A percentile compares a stretch with the other conserved stretches of the same genome.
These are phyloP conservation scores for Hypoxylon intermedium DNA, from an alignment of 495 filamentous ascomycete species.

Conservation along the genomic window DNA sequence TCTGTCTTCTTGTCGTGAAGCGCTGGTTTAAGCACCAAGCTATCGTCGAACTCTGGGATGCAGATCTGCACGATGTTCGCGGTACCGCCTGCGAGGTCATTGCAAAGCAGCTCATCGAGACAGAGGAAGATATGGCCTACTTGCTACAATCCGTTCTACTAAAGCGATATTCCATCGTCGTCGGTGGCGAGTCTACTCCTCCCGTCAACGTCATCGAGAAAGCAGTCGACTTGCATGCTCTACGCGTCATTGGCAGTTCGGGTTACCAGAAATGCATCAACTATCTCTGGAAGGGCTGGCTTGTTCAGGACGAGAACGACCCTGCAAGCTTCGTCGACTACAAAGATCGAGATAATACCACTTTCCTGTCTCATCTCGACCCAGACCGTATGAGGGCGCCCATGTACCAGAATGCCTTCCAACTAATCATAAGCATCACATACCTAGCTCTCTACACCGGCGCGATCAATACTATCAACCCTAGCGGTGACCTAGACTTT, in stretches of 20 bases:
- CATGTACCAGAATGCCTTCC: constrained; percentile 86
- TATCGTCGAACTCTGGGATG: constrained; percentile 84
- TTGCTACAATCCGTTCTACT: constrained; percentile 84
- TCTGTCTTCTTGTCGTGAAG: constrained; percentile 84
- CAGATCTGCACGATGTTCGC: constrained; percentile 78
- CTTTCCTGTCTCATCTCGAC: constrained; percentile 82
- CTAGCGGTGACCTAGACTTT: constrained; percentile 76
- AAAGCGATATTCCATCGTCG: constrained; percentile 84
- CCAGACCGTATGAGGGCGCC: constrained; percentile 93
- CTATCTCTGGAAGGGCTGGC: constrained; percentile 94
- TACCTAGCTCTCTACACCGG: constrained; percentile 86
- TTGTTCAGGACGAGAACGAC: constrained; percentile 91
- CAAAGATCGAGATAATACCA: constrained; percentile 72
- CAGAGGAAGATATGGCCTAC: constrained; percentile 75
- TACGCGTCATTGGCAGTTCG: constrained; percentile 83
- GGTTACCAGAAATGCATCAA: constrained; percentile 95
- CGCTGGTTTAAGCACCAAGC: constrained; percentile 91
- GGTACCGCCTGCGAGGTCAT: constrained; percentile 91
- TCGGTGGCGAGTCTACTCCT: constrained; percentile 70
- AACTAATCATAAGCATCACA: constrained; percentile 82
- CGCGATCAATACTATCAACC: constrained; percentile 91
- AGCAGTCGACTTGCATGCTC: constrained; percentile 89
- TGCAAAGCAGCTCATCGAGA: constrained; percentile 92
- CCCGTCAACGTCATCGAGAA: constrained; percentile 89
- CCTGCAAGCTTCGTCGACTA: constrained; percentile 86